These are phyloP conservation scores for Xylariaceae sp. DNA, from an alignment of 2,329 filamentous ascomycete genomes.

Conservation along the genomic window DNA sequence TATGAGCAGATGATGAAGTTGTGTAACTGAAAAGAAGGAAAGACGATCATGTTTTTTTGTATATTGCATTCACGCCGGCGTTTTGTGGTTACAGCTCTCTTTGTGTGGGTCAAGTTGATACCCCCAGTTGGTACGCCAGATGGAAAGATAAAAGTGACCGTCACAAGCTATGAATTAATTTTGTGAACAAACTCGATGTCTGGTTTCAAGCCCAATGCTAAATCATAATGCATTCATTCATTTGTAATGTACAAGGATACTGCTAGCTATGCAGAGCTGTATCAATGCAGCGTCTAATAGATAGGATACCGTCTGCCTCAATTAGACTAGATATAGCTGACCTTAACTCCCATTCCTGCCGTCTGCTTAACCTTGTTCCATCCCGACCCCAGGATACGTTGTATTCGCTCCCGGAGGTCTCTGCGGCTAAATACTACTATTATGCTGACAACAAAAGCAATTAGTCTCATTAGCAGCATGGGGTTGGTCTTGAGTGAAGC, in stretches of 20 bases:
- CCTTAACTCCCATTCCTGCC: constrained; percentile 95
- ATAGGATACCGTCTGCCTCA: not conserved
- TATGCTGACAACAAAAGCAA: constrained; percentile 83
- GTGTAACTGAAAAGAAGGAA: not conserved
- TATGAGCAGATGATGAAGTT: not conserved
- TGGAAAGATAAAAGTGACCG: not conserved
- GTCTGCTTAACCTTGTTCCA: constrained; percentile 87
- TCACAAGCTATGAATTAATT: not conserved
- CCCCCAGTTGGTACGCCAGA: constrained; percentile 14
- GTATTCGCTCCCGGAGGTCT: constrained; percentile 76
- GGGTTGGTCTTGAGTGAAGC: constrained; percentile 63
- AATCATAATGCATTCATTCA: constrained; percentile 32
- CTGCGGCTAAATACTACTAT: constrained; percentile 76
- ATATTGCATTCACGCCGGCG: constrained; percentile 36
- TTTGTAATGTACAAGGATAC: constrained; percentile 35
- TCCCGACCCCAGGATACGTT: constrained; percentile 69
- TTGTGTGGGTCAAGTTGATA: constrained; percentile 30
- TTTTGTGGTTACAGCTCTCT: constrained; percentile 32
- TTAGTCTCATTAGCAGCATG: constrained; percentile 62
- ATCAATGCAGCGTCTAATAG: constrained; percentile 15
- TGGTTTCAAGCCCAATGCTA: not conserved
- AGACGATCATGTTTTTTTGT: constrained; percentile 8
- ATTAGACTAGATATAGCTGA: constrained; percentile 80
- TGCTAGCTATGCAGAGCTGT: constrained; percentile 28
- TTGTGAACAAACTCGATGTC: not conserved